Conservation (phyloP, 495 filamentous ascomycete species). For the Penicillium samsonianum region DNA sequence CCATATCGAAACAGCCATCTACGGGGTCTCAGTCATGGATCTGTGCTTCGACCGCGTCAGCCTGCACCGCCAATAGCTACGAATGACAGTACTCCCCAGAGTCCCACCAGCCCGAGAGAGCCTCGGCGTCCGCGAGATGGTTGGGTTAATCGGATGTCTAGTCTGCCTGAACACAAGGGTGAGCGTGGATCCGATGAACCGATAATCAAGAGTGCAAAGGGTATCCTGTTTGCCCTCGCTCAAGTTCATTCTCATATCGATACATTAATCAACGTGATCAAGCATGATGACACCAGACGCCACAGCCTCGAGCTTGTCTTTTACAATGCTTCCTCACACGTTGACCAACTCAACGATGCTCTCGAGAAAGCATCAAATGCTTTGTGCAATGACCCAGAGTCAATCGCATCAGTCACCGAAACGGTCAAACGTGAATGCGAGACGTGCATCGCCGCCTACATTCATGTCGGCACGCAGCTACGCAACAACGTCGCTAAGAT, state of each 20-base stretch:
- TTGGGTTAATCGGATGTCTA: slow-evolving; percentile 76
- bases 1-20: slow-evolving; percentile 76
- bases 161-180: slow-evolving; percentile 78
- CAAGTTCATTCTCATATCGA: slow-evolving; percentile 77
- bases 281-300: slow-evolving; percentile 64
- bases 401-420: slow-evolving; percentile 49
- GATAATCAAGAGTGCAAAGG: slow-evolving; percentile 76
- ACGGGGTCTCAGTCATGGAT: slow-evolving; percentile 78
- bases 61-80: slow-evolving; percentile 41
- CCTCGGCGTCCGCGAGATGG: slow-evolving; percentile 50
- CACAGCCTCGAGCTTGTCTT: slow-evolving; percentile 77
- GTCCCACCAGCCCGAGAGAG: slow-evolving; percentile 59
- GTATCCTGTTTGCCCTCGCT: slow-evolving; percentile 82
- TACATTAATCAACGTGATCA: slow-evolving; percentile 68
- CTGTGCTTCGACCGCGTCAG: slow-evolving; percentile 61
- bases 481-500: slow-evolving; percentile 69
- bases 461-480: slow-evolving; percentile 69
- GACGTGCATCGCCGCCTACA: slow-evolving; percentile 74
- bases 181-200: slow-evolving; percentile 60
- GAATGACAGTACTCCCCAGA: slow-evolving; percentile 53
- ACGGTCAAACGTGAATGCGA: slow-evolving; percentile 65
- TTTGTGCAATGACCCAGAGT: slow-evolving; percentile 40
- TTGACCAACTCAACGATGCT: slow-evolving; percentile 73
- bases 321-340: slow-evolving; percentile 71
- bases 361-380: slow-evolving; percentile 63